Conservation (phyloP, 352 stramenopile species). For the Phytophthora idaei region DNA sequence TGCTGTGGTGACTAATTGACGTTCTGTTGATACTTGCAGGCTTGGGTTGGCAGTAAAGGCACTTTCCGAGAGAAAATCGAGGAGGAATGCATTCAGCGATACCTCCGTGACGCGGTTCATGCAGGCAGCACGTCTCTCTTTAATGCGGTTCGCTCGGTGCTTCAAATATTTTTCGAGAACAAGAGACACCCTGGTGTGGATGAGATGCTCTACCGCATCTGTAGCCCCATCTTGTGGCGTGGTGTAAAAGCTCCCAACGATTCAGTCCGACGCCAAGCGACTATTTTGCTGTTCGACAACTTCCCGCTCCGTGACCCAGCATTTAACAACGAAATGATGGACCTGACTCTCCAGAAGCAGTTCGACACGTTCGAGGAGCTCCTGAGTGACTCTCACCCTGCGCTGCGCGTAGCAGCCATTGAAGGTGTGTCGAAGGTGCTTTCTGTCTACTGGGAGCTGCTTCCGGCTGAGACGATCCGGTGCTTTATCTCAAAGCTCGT, state of each 20-base stretch:
- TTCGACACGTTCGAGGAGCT: constrained; percentile 86
- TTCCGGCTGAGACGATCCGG: constrained; percentile 80
- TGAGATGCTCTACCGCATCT: constrained; percentile 85
- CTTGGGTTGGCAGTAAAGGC: constrained; percentile 69
- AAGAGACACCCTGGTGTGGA: constrained; percentile 82
- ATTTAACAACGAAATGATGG: constrained; percentile 81
- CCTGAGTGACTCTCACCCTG: constrained; percentile 73
- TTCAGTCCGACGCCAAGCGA: constrained; percentile 80
- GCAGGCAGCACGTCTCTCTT: constrained; percentile 73
- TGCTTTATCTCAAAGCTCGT: constrained; percentile 85
- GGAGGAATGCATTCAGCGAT: constrained; percentile 84
- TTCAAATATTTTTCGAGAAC: constrained; percentile 89
- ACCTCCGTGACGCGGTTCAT: constrained; percentile 77
- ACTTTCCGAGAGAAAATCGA: constrained; percentile 73
- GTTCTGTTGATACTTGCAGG: constrained; percentile 26
- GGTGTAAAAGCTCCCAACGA: constrained; percentile 85
- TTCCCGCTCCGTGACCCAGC: constrained; percentile 81
- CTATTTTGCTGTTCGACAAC: constrained; percentile 84
- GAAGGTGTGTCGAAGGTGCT: constrained; percentile 84
- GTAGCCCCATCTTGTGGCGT: constrained; percentile 86
- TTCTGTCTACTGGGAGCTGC: constrained; percentile 85
- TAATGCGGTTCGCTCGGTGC: constrained; percentile 60
- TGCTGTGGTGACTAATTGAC: not conserved
- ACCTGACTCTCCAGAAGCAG: constrained; percentile 79
- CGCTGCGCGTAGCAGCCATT: constrained; percentile 78